Evolutionary conservation across 2,329 filamentous ascomycete genomes (phyloP).

Genomic region (Dryadomyces sulphureus): DNA sequence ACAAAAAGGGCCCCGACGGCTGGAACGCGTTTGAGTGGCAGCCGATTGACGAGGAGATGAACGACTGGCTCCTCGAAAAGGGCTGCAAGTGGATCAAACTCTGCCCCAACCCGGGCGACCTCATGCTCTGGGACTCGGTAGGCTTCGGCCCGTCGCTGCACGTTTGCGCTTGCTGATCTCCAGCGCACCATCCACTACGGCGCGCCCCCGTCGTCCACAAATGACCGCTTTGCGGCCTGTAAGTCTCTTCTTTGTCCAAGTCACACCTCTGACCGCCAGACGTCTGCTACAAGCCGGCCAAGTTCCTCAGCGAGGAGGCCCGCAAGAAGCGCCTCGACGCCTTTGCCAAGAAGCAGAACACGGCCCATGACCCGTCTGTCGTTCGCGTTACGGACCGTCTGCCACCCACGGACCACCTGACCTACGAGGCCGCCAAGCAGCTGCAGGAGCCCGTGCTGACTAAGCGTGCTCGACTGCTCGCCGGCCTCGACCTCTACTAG

Average conservation of each 20-base stretch:
- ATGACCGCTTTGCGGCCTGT: not conserved
- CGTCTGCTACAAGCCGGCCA: not conserved
- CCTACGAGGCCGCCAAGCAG: not conserved
- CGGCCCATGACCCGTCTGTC: not conserved
- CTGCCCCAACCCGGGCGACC: constrained; percentile 19
- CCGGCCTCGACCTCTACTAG: not conserved
- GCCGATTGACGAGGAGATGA: constrained; percentile 7
- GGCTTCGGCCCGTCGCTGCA: not conserved
- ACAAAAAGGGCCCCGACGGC: constrained; percentile 11
- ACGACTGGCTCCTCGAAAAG: constrained; percentile 10
- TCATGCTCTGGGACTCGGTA: constrained; percentile 20
- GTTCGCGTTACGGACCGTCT: not conserved
- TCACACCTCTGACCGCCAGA: not conserved
- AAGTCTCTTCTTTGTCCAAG: not conserved
- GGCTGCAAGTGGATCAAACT: constrained; percentile 14
- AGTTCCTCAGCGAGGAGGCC: not conserved
- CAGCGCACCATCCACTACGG: constrained; percentile 21
- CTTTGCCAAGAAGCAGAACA: not conserved
- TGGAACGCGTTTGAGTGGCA: constrained; percentile 13
- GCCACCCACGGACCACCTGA: not conserved
- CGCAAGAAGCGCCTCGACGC: not conserved
- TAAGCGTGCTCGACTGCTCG: not conserved
- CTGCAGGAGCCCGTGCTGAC: not conserved
- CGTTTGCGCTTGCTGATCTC: not conserved
- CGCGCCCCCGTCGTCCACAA: constrained; percentile 13